These are phyloP conservation scores for Misopates orontium DNA, from an alignment of 257 asterid genomes.

Conservation along the genomic window DNA sequence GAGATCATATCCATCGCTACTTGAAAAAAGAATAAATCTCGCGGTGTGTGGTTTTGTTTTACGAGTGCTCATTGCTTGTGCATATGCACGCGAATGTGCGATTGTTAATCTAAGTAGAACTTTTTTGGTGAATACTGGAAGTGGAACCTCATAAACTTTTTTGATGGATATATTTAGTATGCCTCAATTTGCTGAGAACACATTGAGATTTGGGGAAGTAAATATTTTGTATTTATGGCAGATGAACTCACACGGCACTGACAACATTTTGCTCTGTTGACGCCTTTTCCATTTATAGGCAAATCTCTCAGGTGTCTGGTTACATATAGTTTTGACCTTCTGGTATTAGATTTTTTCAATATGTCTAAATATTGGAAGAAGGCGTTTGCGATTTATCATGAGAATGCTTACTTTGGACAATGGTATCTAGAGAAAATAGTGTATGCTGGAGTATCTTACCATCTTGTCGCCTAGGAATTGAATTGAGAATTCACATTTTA, in stretches of 20 bases:
- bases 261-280: not conserved
- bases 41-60: not conserved
- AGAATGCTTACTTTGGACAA: not conserved
- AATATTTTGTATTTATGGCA: too few species aligned
- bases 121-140: not conserved
- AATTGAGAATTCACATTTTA: not conserved
- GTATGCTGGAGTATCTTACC: not conserved
- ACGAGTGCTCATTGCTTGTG: not conserved
- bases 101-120: conserved; percentile 3
- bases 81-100: not conserved
- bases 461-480: not conserved
- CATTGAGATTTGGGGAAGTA: too few species aligned
- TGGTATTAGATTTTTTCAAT: too few species aligned
- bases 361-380: not conserved
- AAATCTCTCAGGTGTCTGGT: conserved; percentile 4
- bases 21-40: not conserved
- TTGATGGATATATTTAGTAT: not conserved
- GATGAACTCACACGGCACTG: too few species aligned
- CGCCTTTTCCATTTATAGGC: not conserved
- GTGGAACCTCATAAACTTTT: not conserved
- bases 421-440: not conserved
- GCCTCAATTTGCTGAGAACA: not conserved
- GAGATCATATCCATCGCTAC: too few species aligned
- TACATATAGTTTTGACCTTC: not conserved
- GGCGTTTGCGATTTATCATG: not conserved